phyloP scores from a whole-genome alignment of 2,329 filamentous ascomycete genomes.

The Penicillium sp. region DNA sequence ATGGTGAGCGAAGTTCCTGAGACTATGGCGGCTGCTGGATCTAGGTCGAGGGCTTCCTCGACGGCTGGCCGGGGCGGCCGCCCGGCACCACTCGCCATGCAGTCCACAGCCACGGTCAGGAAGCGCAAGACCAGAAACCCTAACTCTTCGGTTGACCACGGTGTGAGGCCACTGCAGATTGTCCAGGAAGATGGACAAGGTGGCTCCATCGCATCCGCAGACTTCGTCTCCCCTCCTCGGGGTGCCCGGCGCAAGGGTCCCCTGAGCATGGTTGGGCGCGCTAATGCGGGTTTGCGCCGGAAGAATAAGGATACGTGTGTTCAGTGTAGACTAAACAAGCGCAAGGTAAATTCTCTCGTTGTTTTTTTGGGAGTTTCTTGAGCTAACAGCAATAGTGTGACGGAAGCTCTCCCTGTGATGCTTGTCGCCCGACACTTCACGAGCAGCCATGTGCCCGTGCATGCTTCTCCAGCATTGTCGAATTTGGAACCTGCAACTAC shows the following conservation, averaged over 20 bases:
- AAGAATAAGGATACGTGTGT: conserved; percentile 50
- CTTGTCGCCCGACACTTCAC: conserved; percentile 44
- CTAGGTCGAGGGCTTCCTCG: conserved; percentile 26
- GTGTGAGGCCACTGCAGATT: conserved; percentile 41
- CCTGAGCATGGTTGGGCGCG: conserved; percentile 40
- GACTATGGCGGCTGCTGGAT: conserved; percentile 24
- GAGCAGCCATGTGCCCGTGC: conserved; percentile 48
- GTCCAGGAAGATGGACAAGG: conserved; percentile 48
- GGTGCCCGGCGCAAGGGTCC: conserved; percentile 47
- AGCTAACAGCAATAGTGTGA: conserved; percentile 38
- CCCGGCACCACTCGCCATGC: conserved; percentile 35
- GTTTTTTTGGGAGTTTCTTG: neutral
- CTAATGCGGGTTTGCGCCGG: conserved; percentile 44
- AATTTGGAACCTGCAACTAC: conserved; percentile 49
- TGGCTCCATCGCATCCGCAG: conserved; percentile 43
- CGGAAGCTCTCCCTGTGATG: conserved; percentile 45
- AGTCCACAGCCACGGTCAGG: conserved; percentile 33
- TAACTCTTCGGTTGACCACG: conserved; percentile 31
- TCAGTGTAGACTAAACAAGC: conserved; percentile 47
- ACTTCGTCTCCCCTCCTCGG: conserved; percentile 45
- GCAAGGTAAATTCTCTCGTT: conserved; percentile 38
- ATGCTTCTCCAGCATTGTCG: conserved; percentile 48
- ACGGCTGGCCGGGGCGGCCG: conserved; percentile 25
- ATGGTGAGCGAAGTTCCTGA: conserved; percentile 41
- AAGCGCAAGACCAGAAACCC: conserved; percentile 40